Evolutionary conservation across 2,329 filamentous ascomycete species (phyloP), one percentile per base, ranked within the genome.

Genomic region (Colletotrichum lini): DNA sequence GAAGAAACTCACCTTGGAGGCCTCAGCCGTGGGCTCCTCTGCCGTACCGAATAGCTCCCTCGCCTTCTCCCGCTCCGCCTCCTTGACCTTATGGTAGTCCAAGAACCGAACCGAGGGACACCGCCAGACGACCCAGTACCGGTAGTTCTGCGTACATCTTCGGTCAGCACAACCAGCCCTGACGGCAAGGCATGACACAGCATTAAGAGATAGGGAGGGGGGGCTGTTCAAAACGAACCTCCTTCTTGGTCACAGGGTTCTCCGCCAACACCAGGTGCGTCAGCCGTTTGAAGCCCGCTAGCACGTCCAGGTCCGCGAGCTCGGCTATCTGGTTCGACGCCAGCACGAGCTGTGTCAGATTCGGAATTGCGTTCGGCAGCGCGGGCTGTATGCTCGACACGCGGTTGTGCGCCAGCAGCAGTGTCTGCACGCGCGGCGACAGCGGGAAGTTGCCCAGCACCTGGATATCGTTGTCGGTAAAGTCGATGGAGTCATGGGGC

Each of bases 401-500:
- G 76, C 96, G 92, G 84, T 99, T 99, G 74, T 95, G 92, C 65
- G 95, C 95, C 65, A 98, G 90, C 58, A 99, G 91, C 52, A 99
- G 89, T 23, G 94, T 97, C 76, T 91, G 93, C 77, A 98, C 87
- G 76, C 96, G 93, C 56, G 94, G 95, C 67, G 93, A 96, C 61
- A 97, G 90, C 4, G 96, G 96, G 81, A 99, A 98, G 85, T 98
- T 98, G 75, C 92, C 92, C 74, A 99, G 89, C 60, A 92, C 87
- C 77, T 94, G 91, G 79, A 99, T 96, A 83, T 98, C 95, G 83
- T 99, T 99, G 87, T 99, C 96, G 82, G 96, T 98, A 78, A 99
- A 92, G 85, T 99, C 96, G 87, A 99, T 97, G 75, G 94, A 92
- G 86, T 98, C 96, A 89, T 97, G 95, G 77, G 95, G 94, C 94